Percentiles rank a stretch among this genome's conserved stretches.
Evolutionary conservation across 257 asterid genomes (phyloP).

Genomic region (Gentiana straminea): DNA sequence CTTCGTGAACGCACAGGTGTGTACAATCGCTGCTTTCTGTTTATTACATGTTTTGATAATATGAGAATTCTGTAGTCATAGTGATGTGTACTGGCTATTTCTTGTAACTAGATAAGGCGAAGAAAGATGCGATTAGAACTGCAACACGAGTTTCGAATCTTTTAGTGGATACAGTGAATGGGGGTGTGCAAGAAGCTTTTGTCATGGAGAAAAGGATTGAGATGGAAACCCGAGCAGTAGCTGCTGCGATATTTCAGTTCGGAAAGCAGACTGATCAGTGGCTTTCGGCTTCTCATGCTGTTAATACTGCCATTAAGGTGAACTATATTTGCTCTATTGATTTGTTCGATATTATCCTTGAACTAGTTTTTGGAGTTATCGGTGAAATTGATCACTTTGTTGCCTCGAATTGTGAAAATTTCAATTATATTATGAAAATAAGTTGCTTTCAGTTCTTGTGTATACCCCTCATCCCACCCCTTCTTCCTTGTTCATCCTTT

Average conservation of each 20-base stretch:
- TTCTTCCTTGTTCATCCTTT: no score
- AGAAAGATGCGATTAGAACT: slow-evolving; percentile 52
- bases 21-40: background rate
- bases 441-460: no score
- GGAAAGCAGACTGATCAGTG: slow-evolving; percentile 84
- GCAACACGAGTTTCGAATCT: slow-evolving; percentile 55
- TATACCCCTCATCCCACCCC: no score
- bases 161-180: slow-evolving; percentile 66
- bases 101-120: slow-evolving; percentile 41
- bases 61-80: no score
- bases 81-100: slow-evolving; percentile 3
- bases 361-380: background rate
- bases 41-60: background rate
- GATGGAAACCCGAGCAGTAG: slow-evolving; percentile 59
- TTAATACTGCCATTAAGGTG: slow-evolving; percentile 85
- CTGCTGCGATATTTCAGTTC: slow-evolving; percentile 45
- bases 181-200: slow-evolving; percentile 68
- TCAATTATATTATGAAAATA: no score
- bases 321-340: slow-evolving; percentile 2
- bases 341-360: no score
- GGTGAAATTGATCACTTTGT: background rate
- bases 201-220: slow-evolving; percentile 72
- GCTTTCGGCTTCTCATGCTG: slow-evolving; percentile 74
- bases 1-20: slow-evolving; percentile 66
- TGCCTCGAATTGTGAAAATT: no score